Evolutionary conservation across 495 filamentous ascomycete genomes (phyloP), one percentile per base, ranked within the genome.

Genomic region (Xylaria castorea): DNA sequence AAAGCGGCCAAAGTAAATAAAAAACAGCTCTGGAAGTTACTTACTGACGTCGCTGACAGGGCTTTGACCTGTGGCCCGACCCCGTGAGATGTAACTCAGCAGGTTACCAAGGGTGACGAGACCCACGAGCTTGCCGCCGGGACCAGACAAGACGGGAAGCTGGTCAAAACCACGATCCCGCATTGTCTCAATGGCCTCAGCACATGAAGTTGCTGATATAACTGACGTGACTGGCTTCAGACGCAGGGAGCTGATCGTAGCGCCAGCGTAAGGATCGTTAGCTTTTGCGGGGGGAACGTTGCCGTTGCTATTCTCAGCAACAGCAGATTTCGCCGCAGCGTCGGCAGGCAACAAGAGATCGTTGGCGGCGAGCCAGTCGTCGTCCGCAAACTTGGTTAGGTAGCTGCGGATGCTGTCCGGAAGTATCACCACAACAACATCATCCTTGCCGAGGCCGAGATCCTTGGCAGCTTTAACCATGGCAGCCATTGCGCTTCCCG

Each of bases 401-500:
- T 99, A 99, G 80, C 93, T 97, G 75, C 96, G 88, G 75, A 99
- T 97, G 82, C 94, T 97, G 80, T 99, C 96, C 0, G 96, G 97
- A 42, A 97, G 84, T 40, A 99, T 85, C 18, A 98, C 93, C 20
- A 99, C 96, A 0, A 98, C 89, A 16, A 93, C 88, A 77, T 97
- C 93, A 50, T 89, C 90, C 80, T 93, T 92, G 71, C 87, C 83
- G 64, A 97, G 86, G 8, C 85, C 86, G 50, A 92, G 80, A 66
- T 97, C 95, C 82, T 92, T 91, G 32, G 92, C 90, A 11, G 92
- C 93, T 66, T 90, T 89, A 20, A 95, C 85, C 83, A 94, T 87
- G 60, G 96, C 97, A 6, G 93, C 91, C 81, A 99, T 89, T 9
- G 96, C 95, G 80, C 93, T 97, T 74, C 96, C 96, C 79, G 94